A percentile compares a stretch with the other conserved stretches of the same genome.
These are phyloP conservation scores for Arabidopsis arenosa DNA, from an alignment of 345 rosid species.

Conservation along the genomic window DNA sequence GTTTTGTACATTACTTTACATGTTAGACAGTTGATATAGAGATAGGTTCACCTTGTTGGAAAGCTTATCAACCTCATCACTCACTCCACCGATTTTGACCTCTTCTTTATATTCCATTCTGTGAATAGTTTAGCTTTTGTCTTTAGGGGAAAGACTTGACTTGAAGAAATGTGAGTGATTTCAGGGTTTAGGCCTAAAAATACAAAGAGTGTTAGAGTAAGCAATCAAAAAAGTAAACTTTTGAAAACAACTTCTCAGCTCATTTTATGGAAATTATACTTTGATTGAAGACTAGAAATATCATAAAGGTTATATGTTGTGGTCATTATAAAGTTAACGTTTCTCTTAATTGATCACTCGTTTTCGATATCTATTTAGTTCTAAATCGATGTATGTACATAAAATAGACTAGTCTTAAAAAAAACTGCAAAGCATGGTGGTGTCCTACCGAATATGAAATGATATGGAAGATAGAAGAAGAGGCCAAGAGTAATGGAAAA, in stretches of 20 bases:
- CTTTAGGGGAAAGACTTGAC: background rate
- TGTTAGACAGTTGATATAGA: background rate
- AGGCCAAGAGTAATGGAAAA: constrained; percentile 38
- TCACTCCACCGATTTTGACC: constrained; percentile 41
- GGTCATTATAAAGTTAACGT: constrained; percentile 33
- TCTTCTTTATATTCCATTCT: constrained; percentile 23
- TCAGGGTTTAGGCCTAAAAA: constrained; percentile 10
- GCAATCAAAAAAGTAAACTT: constrained; percentile 21
- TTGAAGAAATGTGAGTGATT: constrained; percentile 15
- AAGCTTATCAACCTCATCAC: constrained; percentile 56
- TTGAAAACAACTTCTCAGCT: constrained; percentile 42
- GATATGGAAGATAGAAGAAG: constrained; percentile 37
- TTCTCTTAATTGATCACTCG: constrained; percentile 35
- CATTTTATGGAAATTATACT: constrained; percentile 17
- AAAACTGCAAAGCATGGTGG: constrained; percentile 18
- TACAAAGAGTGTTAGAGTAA: constrained; percentile 23
- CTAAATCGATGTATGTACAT: background rate
- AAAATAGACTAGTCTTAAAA: constrained; percentile 36
- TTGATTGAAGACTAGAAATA: constrained; percentile 4
- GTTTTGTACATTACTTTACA: background rate
- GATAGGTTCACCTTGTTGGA: constrained; percentile 49
- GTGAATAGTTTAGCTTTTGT: constrained; percentile 39
- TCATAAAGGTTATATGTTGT: constrained; percentile 18
- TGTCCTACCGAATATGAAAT: constrained; percentile 38
- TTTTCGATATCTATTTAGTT: constrained; percentile 10